Evolutionary conservation across 345 rosid genomes (phyloP), one percentile per base, ranked within the genome.

Genomic region (Populus alba): DNA sequence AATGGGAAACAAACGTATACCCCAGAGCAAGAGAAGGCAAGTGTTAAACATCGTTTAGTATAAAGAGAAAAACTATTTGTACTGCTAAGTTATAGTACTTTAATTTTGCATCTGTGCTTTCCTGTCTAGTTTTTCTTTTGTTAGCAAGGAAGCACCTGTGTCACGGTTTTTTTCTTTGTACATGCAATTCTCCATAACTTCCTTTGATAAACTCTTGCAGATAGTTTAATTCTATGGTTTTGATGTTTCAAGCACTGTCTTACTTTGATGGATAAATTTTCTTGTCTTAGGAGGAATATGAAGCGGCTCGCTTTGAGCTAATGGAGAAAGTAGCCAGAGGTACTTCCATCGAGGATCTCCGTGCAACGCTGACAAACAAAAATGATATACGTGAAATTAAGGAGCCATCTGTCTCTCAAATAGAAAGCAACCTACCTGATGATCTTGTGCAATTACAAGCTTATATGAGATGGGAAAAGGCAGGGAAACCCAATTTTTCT

Each of bases 291-390:
- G 93, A 79, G 88, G 99, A 97, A 84, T 97, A 92, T 81, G 93
- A 97, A 86, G 97, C 91, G 55, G 99, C 97, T 77, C 93, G 97
- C n/a, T 69, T 43, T 71, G 99, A 97, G 91, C 89, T 97, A 65
- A 80, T 81, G 86, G 92, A 91, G 85, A 95, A 92, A 90, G 81
- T 92, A 80, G 89, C 89, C 76, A 82, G 87, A 77, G 99, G 99
- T 73, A 84, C 87, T 85, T 89, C 97, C 47, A 70, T 91, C 37
- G 93, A 89, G 66, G 94, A 90, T 81, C 85, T 97, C 74, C 95
- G 93, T 75, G 84, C 87, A 78, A 92, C 78, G 78, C 81, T 96
- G 78, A 74, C 86, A 68, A 87, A 88, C 75, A 91, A 83, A 88
- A 83, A 84, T 79, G 88, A 81, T 78, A 80, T 70, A 62, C 83